Conservation (phyloP, 305 asterid species). For the Stenogyne calaminthoides region DNA sequence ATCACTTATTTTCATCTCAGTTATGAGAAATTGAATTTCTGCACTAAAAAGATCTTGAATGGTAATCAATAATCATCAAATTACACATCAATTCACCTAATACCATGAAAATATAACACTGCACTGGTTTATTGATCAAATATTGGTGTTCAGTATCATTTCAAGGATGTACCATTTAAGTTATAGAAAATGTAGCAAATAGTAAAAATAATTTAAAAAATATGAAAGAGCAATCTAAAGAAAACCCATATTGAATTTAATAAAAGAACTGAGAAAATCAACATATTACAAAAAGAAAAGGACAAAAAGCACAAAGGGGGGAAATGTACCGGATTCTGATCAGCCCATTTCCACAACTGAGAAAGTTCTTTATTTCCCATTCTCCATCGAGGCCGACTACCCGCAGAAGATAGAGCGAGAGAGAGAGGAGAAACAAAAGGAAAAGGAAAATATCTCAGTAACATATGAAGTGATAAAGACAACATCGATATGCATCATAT, state of each 20-base stretch:
- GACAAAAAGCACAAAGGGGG: conserved; percentile 10
- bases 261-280: neutral
- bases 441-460: conserved; percentile 12
- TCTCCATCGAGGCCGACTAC: conserved; percentile 94
- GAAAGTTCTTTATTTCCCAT: conserved; percentile 93
- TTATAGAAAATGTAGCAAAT: neutral
- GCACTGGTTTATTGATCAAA: neutral
- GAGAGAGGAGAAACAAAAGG: neutral
- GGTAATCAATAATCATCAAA: neutral
- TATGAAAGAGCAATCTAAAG: neutral
- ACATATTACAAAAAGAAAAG: conserved; percentile 4
- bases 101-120: neutral
- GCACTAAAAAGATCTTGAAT: neutral
- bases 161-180: neutral
- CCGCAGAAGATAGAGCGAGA: conserved; percentile 23
- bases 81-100: conserved; percentile 4
- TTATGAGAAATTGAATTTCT: neutral
- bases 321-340: conserved; percentile 86
- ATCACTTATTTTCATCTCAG: neutral
- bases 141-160: neutral
- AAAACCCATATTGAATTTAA: conserved; percentile 7
- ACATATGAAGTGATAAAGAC: conserved; percentile 9
- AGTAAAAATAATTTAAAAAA: neutral
- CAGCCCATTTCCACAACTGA: conserved; percentile 98
- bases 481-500: conserved; percentile 19